These are phyloP conservation scores for Gnetum montanum DNA, from an alignment of 75 land plant species.

Conservation along the genomic window DNA sequence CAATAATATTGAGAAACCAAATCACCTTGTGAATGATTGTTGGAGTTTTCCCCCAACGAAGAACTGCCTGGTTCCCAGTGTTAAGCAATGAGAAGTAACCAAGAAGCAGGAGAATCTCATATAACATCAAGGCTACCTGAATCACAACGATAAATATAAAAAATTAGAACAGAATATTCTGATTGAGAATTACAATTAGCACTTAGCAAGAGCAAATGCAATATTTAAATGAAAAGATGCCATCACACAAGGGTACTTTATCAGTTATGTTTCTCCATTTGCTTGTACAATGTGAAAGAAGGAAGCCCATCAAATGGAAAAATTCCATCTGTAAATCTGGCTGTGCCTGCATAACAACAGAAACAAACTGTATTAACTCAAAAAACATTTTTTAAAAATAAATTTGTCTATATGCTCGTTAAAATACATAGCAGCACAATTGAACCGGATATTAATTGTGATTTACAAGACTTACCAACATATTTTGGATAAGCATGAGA, in stretches of 20 bases:
- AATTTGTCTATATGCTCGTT: no score
- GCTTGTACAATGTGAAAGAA: slow-evolving; percentile 86
- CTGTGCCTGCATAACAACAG: slow-evolving; percentile 41
- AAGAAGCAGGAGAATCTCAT: slow-evolving; percentile 71
- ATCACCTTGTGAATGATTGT: slow-evolving; percentile 90
- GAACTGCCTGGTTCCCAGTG: slow-evolving; percentile 85
- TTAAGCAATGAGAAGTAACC: slow-evolving; percentile 79
- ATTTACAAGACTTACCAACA: slow-evolving; percentile 57
- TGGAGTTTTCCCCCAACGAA: slow-evolving; percentile 92
- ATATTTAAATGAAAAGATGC: neutral
- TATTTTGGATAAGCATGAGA: slow-evolving; percentile 55
- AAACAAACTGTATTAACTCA: slow-evolving; percentile 2
- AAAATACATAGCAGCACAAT: no score
- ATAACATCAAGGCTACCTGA: slow-evolving; percentile 76
- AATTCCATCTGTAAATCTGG: slow-evolving; percentile 93
- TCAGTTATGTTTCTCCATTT: slow-evolving; percentile 77
- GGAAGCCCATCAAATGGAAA: slow-evolving; percentile 90
- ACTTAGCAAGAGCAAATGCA: neutral
- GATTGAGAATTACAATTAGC: neutral
- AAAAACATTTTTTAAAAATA: no score
- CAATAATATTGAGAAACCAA: neutral
- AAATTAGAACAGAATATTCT: slow-evolving; percentile 1
- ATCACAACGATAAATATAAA: no score
- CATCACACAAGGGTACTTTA: slow-evolving; percentile 38
- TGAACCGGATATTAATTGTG: neutral